Base-by-base conservation (phyloP, 768 basidiomycete genomes). In the Xerocomus brunneocitrinus region DNA sequence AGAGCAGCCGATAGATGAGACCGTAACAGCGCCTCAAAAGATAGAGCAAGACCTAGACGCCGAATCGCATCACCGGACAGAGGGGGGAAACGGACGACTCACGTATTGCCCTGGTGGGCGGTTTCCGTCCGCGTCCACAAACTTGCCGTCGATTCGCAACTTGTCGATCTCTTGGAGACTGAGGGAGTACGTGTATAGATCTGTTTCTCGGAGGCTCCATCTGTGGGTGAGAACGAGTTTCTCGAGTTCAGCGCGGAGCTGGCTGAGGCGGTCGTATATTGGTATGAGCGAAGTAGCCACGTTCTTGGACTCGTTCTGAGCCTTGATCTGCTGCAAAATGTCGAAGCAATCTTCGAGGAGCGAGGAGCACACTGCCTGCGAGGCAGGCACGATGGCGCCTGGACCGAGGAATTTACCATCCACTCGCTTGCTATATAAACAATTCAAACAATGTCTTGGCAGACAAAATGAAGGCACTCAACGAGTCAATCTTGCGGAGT, bases 301-400 rank as follows among this genome's bases (percentile, higher is more conserved):
- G 65, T 94, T 83, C 74, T 86, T 89, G 22, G 86, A 89, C 42
- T 95, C 91, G 59, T 97, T 91, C 56, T 89, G 79, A 4, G 94
- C 94, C 60, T 90, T 87, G 74, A 99, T 95, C 70, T 98, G 95
- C 68, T 98, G 93, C 22, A 83, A 74, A 53, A 98, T 88, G 51
- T 98, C 94, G 68, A 98, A 99, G 68, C 92, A 95, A 64, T 95
- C 93, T 72, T 99, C 97, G 6, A 99, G 79, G 44, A 98, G 76
- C 0, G 95, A 95, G 0, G 89, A 87, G 57, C 95, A 89, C 13
- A 97, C 74, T 1, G 93, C 92, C 71, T 98, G 95, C 3, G 94
- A 95, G 40, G 85, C 78, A 30, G 97, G 95, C 0, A 98, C 88
- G 50, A 82, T 84, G 44, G 91, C 94, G 4, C 90, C 90, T 24